These are phyloP conservation scores for Leccinellum luteum DNA, from an alignment of 768 basidiomycete genomes.

Conservation along the genomic window DNA sequence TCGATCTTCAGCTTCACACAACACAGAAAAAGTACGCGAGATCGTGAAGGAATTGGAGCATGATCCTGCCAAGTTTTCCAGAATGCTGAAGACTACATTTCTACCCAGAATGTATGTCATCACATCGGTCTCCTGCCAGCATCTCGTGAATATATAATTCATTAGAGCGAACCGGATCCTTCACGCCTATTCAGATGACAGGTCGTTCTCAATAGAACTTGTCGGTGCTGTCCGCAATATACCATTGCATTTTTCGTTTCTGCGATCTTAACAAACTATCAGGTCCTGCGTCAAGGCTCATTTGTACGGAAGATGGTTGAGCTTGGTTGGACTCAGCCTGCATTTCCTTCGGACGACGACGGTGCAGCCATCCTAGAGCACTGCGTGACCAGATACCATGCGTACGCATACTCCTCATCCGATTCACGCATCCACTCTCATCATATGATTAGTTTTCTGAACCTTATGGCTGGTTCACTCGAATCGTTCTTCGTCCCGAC, in stretches of 20 bases:
- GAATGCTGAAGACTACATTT: conserved; percentile 1
- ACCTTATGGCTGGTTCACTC: conserved; percentile 46
- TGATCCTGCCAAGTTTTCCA: conserved; percentile 6
- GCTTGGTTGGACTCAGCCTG: conserved; percentile 47
- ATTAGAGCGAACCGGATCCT: conserved; percentile 37
- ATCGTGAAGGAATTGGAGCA: conserved; percentile 11
- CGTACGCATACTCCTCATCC: conserved; percentile 31
- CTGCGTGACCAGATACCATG: conserved; percentile 54
- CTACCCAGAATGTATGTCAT: conserved; percentile 20
- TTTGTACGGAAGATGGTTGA: conserved; percentile 54
- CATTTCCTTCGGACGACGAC: conserved; percentile 36
- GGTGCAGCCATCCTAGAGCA: conserved; percentile 45
- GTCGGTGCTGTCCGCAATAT: conserved; percentile 45
- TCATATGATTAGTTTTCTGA: conserved; percentile 39
- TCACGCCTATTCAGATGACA: conserved; percentile 48
- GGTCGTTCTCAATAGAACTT: conserved; percentile 52
- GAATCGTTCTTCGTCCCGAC: conserved; percentile 52
- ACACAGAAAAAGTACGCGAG: background rate
- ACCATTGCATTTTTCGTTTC: background rate
- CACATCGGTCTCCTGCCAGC: background rate
- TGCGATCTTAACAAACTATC: background rate
- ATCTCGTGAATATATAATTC: background rate
- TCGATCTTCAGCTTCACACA: background rate
- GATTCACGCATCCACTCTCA: background rate
- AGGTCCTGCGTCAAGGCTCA: conserved; percentile 55